Base-by-base conservation (phyloP, 1,284 basidiomycete genomes). In the Sporisorium graminicola region DNA sequence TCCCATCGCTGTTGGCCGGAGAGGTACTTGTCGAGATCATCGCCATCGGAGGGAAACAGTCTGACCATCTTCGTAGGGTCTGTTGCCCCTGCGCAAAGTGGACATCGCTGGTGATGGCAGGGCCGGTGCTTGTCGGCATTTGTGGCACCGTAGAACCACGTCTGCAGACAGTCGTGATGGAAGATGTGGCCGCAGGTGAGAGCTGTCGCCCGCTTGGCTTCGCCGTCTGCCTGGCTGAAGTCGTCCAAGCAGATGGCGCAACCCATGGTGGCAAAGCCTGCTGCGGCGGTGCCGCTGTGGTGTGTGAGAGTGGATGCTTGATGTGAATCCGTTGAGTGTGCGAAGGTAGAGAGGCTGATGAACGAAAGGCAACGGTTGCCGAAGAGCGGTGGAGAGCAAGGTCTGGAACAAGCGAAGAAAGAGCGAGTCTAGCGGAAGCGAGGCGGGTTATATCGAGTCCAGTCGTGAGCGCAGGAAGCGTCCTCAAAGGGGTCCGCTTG, bases 151-250 rank as follows among this genome's bases (percentile, higher is more conserved):
- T 60, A 70, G 55, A 74, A 67, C 75, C 75, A 77, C 16, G 54
- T 35, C 8, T 56, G 35, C 29, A 77, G 59, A 58, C 75, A 77
- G 2, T 61, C 54, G 43, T 37, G 46, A 44, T 77, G 75, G 37
- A 74, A 77, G 64, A 77, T 74, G 29, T 77, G 75, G 13, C 75
- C 75, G 35, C 75, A 77, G 13, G 57, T 14, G 22, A 77, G 65
- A 0, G 71, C 58, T 8, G 67, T 51, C 20, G 71, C 71, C 6
- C 74, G 58, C 47, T 56, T 62, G 1, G 26, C 33, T 13, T 77
- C 71, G 24, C 53, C 56, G n/a, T 63, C 59, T 1, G 58, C 58
- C 43, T 68, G 61, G 22, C 59, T 58, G 46, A 77, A 77, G 44
- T 63, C 71, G 37, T 77, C 75, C 16, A 77, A 31, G 31, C 75